Evolutionary conservation across 2,329 filamentous ascomycete species (phyloP), one percentile per base, ranked within the genome.

Genomic region (Microsporum canis): DNA sequence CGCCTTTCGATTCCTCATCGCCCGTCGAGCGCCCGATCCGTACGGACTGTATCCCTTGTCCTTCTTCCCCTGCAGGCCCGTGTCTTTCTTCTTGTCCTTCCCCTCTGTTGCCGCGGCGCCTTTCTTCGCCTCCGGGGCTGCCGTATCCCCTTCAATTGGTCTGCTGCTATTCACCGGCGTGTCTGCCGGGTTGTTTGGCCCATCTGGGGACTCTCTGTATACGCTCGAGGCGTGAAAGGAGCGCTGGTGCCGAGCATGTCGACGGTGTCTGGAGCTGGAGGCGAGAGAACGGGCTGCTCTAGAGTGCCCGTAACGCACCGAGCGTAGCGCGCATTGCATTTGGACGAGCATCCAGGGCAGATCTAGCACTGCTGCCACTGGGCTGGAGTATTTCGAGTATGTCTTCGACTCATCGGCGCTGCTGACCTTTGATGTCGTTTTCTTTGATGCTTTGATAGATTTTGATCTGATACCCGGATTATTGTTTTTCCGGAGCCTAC

Each of bases 21-120:
- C 71, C 57, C 74, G 69, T 36, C 74, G 73, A 43, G 74, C 61
- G 5, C 70, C 73, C 47, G 74, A 76, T 1, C 74, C 74, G 65
- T 76, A 76, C 3, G 72, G 72, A 29, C 67, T 67, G 12, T 67
- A 60, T 7, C 68, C 67, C 14, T 56, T 65, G 1, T 66, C 34
- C 39, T 63, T 62, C 17, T 47, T 47, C 23, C n/a, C 43, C 43
- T 47, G 23, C n/a, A 47, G 17, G 23, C 43, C 43, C 5, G 43
- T 8, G n/a, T 29, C 43, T 17, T 29, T 29, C 43, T 29, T 17
- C 7, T 56, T 29, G 3, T 17, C 51, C 5, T 53, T 53, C 27
- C 8, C 27, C 17, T 31, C 45, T 1, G 45, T 10, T 17, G 7
- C 45, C 23, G 27, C 45, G 8, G 17, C 49, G 33, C 17, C 17